Evolutionary conservation across 2,329 filamentous ascomycete genomes (phyloP).

Genomic region (Phaeoacremonium minimum): DNA sequence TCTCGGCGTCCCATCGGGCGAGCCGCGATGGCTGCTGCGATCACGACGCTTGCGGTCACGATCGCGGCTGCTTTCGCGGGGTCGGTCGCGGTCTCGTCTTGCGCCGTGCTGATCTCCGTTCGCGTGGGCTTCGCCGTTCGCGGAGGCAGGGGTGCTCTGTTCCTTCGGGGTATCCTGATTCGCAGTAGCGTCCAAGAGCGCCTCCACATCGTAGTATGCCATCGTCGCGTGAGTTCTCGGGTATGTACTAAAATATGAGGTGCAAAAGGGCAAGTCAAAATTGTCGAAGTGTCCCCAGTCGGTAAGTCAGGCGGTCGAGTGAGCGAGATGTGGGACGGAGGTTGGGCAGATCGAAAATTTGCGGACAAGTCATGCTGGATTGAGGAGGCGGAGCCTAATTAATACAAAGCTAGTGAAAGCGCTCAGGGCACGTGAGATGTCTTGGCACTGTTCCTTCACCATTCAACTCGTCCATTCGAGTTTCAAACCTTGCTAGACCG

Average conservation of each 20-base stretch:
- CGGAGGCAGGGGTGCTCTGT: conserved; percentile 19
- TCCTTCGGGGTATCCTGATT: conserved; percentile 47
- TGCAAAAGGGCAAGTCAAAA: not conserved
- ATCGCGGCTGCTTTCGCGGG: conserved; percentile 50
- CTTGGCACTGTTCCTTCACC: too few relatives aligned
- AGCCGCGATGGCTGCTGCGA: conserved; percentile 46
- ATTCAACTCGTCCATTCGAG: too few relatives aligned
- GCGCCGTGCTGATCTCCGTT: conserved; percentile 25
- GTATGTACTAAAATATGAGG: conserved; percentile 2
- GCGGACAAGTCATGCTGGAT: too few relatives aligned
- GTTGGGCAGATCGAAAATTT: too few relatives aligned
- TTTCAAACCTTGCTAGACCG: too few relatives aligned
- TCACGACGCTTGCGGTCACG: conserved; percentile 34
- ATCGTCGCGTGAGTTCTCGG: too few relatives aligned
- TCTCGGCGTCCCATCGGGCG: conserved; percentile 61
- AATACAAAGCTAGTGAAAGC: too few relatives aligned
- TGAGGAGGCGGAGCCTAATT: too few relatives aligned
- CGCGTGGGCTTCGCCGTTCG: conserved; percentile 17
- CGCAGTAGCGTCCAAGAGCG: conserved; percentile 81
- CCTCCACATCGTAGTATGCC: conserved; percentile 79
- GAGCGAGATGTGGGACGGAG: too few relatives aligned
- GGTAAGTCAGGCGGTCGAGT: too few relatives aligned
- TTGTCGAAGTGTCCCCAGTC: too few relatives aligned
- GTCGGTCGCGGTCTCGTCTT: conserved; percentile 52
- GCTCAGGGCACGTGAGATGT: too few relatives aligned